Conservation (phyloP, 2,329 filamentous ascomycete genomes). For the Xylaria polymorpha region DNA sequence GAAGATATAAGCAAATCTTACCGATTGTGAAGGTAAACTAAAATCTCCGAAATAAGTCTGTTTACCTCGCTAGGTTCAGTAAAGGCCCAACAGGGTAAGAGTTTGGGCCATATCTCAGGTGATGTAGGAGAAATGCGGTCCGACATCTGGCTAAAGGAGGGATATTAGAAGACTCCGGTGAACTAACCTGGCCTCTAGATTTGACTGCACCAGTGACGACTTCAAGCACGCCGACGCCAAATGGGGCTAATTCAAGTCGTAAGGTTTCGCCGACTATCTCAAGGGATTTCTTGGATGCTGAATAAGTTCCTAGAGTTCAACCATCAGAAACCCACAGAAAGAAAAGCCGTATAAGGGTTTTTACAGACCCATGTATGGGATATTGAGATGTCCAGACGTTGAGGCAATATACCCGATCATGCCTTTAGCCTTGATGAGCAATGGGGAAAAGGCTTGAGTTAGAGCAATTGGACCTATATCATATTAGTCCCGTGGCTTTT, state of each 20-base stretch:
- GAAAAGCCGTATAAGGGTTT: not conserved
- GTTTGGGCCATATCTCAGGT: too few species aligned
- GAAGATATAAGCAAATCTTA: too few species aligned
- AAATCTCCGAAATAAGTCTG: slow-evolving; percentile 47
- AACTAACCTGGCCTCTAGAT: slow-evolving; percentile 42
- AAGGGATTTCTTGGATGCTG: slow-evolving; percentile 46
- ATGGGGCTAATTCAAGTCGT: slow-evolving; percentile 46
- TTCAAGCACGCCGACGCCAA: slow-evolving; percentile 46
- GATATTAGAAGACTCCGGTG: too few species aligned
- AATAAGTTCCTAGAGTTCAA: slow-evolving; percentile 40
- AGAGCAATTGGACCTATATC: slow-evolving; percentile 41
- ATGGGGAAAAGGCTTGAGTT: slow-evolving; percentile 45
- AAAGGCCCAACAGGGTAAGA: too few species aligned
- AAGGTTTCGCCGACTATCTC: slow-evolving; percentile 47
- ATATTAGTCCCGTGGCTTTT: not conserved
- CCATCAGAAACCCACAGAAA: not conserved
- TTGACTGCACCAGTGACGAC: slow-evolving; percentile 46
- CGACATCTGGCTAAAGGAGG: too few species aligned
- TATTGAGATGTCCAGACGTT: slow-evolving; percentile 43
- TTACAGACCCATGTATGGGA: slow-evolving; percentile 43
- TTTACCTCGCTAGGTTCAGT: too few species aligned
- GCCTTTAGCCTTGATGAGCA: slow-evolving; percentile 48
- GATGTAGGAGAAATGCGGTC: too few species aligned
- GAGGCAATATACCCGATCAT: slow-evolving; percentile 46
- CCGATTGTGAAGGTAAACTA: slow-evolving; percentile 40